Conservation (phyloP, 805 yeast species). For the Spencermartinsiella europaea region DNA sequence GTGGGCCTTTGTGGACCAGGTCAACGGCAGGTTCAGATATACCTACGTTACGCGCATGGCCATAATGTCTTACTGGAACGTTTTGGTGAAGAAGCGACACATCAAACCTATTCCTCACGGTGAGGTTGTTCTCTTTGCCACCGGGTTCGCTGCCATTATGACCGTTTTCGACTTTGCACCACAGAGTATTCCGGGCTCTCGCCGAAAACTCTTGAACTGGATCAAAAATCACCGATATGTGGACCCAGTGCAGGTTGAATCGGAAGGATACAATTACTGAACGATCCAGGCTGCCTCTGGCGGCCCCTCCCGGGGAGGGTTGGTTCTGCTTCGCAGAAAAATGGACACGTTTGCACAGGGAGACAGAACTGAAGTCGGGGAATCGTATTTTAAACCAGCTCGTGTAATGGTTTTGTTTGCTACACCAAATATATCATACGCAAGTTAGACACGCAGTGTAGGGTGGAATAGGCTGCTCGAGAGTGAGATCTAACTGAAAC, state of each 20-base stretch:
- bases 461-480: too few relatives aligned
- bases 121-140: slow-evolving; percentile 31
- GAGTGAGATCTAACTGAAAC: too few relatives aligned
- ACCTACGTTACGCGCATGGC: slow-evolving; percentile 35
- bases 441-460: too few relatives aligned
- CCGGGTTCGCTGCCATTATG: slow-evolving; percentile 30
- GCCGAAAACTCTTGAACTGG: slow-evolving; percentile 31
- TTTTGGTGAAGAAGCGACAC: slow-evolving; percentile 23
- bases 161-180: slow-evolving; percentile 28
- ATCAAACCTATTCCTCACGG: slow-evolving; percentile 29
- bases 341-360: too few relatives aligned
- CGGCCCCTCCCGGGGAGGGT: too few relatives aligned
- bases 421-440: too few relatives aligned
- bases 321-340: too few relatives aligned
- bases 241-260: slow-evolving; percentile 19
- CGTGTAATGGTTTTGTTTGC: too few relatives aligned
- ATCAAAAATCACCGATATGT: slow-evolving; percentile 25
- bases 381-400: too few relatives aligned
- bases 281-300: too few relatives aligned
- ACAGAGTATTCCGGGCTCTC: slow-evolving; percentile 24
- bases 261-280: too few relatives aligned
- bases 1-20: slow-evolving; percentile 36
- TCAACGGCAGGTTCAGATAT: slow-evolving; percentile 31
- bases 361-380: too few relatives aligned
- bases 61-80: slow-evolving; percentile 33